A percentile compares a stretch with the other conserved stretches of the same genome.
Evolutionary conservation across 1,284 basidiomycete species (phyloP).

Genomic region (Pseudomicrostroma phylloplanum): DNA sequence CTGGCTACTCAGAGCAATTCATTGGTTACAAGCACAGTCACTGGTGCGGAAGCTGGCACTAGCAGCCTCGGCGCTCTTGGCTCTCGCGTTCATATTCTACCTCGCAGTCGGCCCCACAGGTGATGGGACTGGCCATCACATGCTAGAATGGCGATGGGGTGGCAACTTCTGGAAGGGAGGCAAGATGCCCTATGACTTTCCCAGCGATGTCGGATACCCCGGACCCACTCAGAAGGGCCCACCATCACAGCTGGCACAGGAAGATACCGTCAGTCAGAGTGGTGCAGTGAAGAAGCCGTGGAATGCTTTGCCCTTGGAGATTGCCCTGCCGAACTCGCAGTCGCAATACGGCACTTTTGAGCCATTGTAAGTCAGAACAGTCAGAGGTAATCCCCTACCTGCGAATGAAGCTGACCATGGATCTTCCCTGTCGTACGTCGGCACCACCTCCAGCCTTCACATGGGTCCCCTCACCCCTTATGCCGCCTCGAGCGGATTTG

Average conservation of each 20-base stretch:
- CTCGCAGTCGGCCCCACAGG: slow-evolving; percentile 29
- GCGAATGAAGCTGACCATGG: neutral
- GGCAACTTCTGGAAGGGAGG: slow-evolving; percentile 32
- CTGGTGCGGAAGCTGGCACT: slow-evolving; percentile 17
- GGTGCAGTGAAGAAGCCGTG: slow-evolving; percentile 25
- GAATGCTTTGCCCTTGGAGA: slow-evolving; percentile 32
- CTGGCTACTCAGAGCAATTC: slow-evolving; percentile 27
- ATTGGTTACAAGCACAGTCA: slow-evolving; percentile 20
- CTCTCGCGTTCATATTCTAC: slow-evolving; percentile 28
- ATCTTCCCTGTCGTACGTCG: neutral
- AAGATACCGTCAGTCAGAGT: slow-evolving; percentile 30
- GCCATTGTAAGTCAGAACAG: slow-evolving; percentile 24
- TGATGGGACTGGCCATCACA: slow-evolving; percentile 9
- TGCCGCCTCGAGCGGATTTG: slow-evolving; percentile 33
- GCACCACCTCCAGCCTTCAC: slow-evolving; percentile 14
- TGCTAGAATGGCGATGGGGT: slow-evolving; percentile 22
- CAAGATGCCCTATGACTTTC: slow-evolving; percentile 27
- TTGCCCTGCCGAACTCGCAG: slow-evolving; percentile 30
- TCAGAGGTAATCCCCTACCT: neutral
- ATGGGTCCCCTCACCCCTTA: slow-evolving; percentile 49
- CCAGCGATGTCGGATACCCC: slow-evolving; percentile 38
- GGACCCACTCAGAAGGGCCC: slow-evolving; percentile 37
- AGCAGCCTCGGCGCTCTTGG: slow-evolving; percentile 16
- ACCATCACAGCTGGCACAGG: slow-evolving; percentile 37
- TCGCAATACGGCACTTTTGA: slow-evolving; percentile 23